phyloP scores from a whole-genome alignment of 768 basidiomycete species.

The Sporobolomyces roseus region DNA sequence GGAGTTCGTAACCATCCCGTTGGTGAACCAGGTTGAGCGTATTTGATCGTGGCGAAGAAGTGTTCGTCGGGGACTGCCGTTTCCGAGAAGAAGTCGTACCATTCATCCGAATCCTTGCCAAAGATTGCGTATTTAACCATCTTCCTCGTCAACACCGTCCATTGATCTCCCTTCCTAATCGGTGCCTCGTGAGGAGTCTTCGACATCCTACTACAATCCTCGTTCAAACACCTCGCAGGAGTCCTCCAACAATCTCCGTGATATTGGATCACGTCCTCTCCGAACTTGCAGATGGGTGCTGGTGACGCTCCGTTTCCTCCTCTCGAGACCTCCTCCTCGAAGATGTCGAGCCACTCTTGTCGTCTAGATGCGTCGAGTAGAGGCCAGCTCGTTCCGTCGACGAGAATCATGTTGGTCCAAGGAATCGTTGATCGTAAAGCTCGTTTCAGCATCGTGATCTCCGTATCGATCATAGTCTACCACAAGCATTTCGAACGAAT shows the following conservation, averaged over 20 bases:
- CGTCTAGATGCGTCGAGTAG: background rate
- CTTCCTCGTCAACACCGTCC: conserved; percentile 5
- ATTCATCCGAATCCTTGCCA: background rate
- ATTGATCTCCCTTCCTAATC: conserved; percentile 6
- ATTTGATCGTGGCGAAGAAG: conserved; percentile 20
- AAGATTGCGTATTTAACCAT: conserved; percentile 20
- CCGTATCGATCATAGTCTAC: conserved; percentile 15
- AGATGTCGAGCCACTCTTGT: conserved; percentile 12
- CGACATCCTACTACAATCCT: conserved; percentile 2
- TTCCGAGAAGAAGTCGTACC: conserved; percentile 7
- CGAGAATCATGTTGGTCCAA: conserved; percentile 11
- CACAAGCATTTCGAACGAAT: too few species aligned
- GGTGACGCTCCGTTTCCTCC: background rate
- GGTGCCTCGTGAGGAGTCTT: conserved; percentile 5
- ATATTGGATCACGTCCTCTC: conserved; percentile 1
- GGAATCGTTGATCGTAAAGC: background rate
- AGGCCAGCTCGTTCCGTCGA: conserved; percentile 17
- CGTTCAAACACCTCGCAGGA: background rate
- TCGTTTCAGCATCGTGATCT: conserved; percentile 3
- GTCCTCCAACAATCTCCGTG: conserved; percentile 6
- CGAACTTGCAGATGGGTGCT: conserved; percentile 8
- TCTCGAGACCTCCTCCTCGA: background rate
- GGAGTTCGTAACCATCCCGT: conserved; percentile 4
- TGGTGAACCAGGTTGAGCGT: conserved; percentile 15
- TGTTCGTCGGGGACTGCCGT: conserved; percentile 20